A percentile compares a stretch with the other conserved stretches of the same genome.
These are phyloP conservation scores for Aspergillus japonicus DNA, from an alignment of 2,329 filamentous ascomycete genomes.

Conservation along the genomic window DNA sequence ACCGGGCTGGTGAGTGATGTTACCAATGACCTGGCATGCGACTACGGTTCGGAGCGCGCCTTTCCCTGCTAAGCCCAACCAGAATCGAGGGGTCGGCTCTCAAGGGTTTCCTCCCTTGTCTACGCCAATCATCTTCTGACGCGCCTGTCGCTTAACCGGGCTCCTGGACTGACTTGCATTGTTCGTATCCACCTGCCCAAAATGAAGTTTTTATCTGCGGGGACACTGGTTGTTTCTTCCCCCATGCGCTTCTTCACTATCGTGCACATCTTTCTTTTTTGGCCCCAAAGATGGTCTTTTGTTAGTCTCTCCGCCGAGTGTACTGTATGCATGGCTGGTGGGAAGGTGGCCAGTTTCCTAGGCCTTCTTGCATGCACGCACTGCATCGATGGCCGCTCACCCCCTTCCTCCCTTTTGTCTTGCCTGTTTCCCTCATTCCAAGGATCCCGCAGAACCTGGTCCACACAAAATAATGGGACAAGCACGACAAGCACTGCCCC, in stretches of 20 bases:
- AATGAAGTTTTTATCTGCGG: slow-evolving; percentile 9
- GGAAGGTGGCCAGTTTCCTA: background rate
- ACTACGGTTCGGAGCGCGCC: slow-evolving; percentile 36
- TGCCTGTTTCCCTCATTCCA: background rate
- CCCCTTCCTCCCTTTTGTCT: background rate
- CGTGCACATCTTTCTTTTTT: background rate
- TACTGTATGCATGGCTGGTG: background rate
- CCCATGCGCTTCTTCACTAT: background rate
- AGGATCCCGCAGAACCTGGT: background rate
- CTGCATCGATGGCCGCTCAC: background rate
- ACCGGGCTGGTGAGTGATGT: slow-evolving; percentile 8
- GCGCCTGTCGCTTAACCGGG: slow-evolving; percentile 18
- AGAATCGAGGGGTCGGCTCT: slow-evolving; percentile 7
- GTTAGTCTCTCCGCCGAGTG: background rate
- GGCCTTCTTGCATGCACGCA: background rate
- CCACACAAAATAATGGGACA: background rate
- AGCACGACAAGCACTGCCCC: background rate
- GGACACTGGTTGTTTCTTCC: background rate
- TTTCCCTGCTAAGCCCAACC: slow-evolving; percentile 21
- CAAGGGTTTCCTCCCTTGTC: background rate
- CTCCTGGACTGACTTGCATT: slow-evolving; percentile 12
- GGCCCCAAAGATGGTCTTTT: background rate
- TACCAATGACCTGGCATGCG: slow-evolving; percentile 27
- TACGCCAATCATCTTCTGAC: slow-evolving; percentile 7
- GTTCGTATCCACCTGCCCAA: slow-evolving; percentile 1